These are phyloP conservation scores for Lepidium sativum DNA, from an alignment of 345 rosid species.

Conservation along the genomic window DNA sequence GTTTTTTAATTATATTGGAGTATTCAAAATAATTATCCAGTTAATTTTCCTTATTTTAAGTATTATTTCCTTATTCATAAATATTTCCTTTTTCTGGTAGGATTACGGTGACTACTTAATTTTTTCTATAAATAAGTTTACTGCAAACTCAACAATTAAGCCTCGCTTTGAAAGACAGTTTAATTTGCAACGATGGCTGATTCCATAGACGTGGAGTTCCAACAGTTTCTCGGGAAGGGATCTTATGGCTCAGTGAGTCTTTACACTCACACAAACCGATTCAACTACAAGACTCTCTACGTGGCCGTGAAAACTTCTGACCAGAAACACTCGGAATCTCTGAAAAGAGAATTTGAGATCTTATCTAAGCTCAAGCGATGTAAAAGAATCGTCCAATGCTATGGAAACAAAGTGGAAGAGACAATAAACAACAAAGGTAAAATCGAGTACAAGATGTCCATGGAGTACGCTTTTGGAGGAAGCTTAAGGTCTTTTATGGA, in stretches of 20 bases:
- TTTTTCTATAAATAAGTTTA: no score
- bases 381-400: conserved; percentile 27
- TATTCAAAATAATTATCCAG: no score
- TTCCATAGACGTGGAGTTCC: not conserved
- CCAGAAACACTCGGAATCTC: conserved; percentile 11
- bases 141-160: no score
- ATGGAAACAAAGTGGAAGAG: conserved; percentile 23
- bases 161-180: no score
- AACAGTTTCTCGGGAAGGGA: not conserved
- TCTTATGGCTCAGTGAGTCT: not conserved
- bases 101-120: no score
- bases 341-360: conserved; percentile 34
- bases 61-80: no score
- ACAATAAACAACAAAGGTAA: not conserved
- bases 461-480: conserved; percentile 44
- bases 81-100: no score
- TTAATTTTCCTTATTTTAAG: no score
- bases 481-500: conserved; percentile 20
- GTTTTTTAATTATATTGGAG: no score
- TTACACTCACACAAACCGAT: not conserved
- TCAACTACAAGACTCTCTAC: not conserved
- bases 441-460: conserved; percentile 23
- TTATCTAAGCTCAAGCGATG: conserved; percentile 18
- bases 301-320: conserved; percentile 29
- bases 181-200: not conserved